Conservation (phyloP, 345 rosid genomes). For the Aurinia saxatilis region DNA sequence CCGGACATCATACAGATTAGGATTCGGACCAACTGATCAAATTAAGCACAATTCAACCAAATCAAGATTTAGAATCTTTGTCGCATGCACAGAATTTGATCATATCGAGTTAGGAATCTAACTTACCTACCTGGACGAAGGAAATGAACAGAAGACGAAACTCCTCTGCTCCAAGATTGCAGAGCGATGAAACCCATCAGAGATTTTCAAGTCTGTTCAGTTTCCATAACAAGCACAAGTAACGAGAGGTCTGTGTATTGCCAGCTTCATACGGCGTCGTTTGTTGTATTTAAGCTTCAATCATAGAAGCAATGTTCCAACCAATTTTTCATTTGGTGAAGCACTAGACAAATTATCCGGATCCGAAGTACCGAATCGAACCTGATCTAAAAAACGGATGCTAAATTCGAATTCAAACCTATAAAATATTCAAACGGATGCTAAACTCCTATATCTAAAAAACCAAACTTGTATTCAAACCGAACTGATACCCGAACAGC, state of each 20-base stretch:
- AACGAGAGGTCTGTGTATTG: slow-evolving; percentile 14
- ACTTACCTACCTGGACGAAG: slow-evolving; percentile 30
- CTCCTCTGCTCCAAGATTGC: slow-evolving; percentile 27
- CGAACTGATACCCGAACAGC: too few species aligned
- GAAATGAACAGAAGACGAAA: slow-evolving; percentile 12
- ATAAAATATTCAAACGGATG: too few species aligned
- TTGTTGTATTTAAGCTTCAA: background rate
- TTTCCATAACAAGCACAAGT: background rate
- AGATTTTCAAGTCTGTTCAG: background rate
- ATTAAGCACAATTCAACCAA: background rate
- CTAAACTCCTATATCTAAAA: too few species aligned
- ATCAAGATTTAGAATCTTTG: background rate
- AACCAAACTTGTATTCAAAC: too few species aligned
- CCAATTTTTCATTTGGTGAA: background rate
- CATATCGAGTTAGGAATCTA: slow-evolving; percentile 11
- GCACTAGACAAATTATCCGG: too few species aligned
- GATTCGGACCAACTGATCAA: background rate
- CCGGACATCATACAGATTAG: slow-evolving; percentile 1
- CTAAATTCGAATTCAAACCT: too few species aligned
- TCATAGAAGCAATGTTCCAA: background rate
- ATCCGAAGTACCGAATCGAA: too few species aligned
- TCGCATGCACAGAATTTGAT: slow-evolving; percentile 5
- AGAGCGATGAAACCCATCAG: slow-evolving; percentile 25
- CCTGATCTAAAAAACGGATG: too few species aligned
- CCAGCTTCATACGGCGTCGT: slow-evolving; percentile 14